Evolutionary conservation across 2,329 filamentous ascomycete genomes (phyloP).

Genomic region (Cladosporium colombiae): DNA sequence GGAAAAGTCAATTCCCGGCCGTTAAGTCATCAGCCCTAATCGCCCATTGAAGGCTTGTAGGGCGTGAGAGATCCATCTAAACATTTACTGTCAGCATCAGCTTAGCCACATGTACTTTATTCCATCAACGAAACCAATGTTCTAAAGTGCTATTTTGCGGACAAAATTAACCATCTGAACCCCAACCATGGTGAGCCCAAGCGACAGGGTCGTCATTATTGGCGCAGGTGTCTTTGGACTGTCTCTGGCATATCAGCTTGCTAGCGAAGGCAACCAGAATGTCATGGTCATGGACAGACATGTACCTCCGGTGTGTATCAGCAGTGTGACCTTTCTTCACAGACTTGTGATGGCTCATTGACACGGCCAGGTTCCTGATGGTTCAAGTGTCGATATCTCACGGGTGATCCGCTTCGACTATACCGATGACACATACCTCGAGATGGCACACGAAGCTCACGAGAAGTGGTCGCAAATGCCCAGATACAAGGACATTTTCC

Average conservation of each 20-base stretch:
- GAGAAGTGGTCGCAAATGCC: slow-evolving; percentile 4
- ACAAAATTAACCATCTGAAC: background rate
- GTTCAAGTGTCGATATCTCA: slow-evolving; percentile 44
- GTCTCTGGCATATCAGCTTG: slow-evolving; percentile 41
- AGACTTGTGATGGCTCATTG: background rate
- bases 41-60: background rate
- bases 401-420: slow-evolving; percentile 43
- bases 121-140: no score
- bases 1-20: no score
- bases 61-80: background rate
- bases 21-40: background rate
- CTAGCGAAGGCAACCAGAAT: slow-evolving; percentile 30
- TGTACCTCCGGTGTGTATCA: slow-evolving; percentile 6
- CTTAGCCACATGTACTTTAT: no score
- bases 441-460: slow-evolving; percentile 35
- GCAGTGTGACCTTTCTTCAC: no score
- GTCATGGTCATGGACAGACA: slow-evolving; percentile 39
- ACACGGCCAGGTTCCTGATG: slow-evolving; percentile 30
- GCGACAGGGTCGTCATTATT: slow-evolving; percentile 38
- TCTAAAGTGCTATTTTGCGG: background rate
- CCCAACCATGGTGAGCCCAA: background rate
- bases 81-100: no score
- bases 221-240: slow-evolving; percentile 49
- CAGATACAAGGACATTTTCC: slow-evolving; percentile 6
- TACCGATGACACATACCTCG: slow-evolving; percentile 33